Evolutionary conservation across 208 protist genomes (phyloP), one percentile per base, ranked within the genome.

Genomic region (Angomonas deanei): DNA sequence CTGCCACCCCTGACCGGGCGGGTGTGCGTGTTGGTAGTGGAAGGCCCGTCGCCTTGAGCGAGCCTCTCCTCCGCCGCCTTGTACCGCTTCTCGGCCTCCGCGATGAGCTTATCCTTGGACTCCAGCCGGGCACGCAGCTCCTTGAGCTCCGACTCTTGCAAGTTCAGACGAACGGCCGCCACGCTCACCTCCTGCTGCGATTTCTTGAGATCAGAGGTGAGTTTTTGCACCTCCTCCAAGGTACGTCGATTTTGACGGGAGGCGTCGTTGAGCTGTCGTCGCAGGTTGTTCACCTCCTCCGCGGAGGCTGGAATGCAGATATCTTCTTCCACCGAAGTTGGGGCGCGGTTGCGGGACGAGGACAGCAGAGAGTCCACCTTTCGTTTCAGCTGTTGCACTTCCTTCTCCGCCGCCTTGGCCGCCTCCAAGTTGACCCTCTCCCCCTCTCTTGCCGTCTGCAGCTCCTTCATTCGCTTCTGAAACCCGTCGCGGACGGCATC

Each of bases 401-500:
- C 59, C 13, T 64, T 53, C 55, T 80, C 67, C 3, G 78, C 55
- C 11, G 58, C 52, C 60, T 61, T 33, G 23, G 76, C 64, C 46
- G 71, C 63, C n/a, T 47, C 13, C 19, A 21, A 11, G 6, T 78
- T 54, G 47, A 63, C 66, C 34, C 32, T 59, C 46, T 74, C 70
- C 1, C 42, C 68, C 21, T 27, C 47, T 13, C 8, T 26, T 11
- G 61, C 59, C 27, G 61, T 54, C 10, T 71, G 47, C 8, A 78
- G 39, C 3, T 67, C 31, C 21, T 64, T 50, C 38, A 62, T 65
- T 63, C 66, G 62, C 47, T 71, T 63, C 68, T 77, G 69, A 21
- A 71, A 66, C 1, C 66, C 76, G 19, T 80, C 72, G 0, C 80
- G 80, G 36, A 86, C 67, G 27, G 49, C 42, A 30, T 76, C 76